Evolutionary conservation across 176 grass and related monocot genomes (phyloP).

Genomic region (Metroxylon sagu): DNA sequence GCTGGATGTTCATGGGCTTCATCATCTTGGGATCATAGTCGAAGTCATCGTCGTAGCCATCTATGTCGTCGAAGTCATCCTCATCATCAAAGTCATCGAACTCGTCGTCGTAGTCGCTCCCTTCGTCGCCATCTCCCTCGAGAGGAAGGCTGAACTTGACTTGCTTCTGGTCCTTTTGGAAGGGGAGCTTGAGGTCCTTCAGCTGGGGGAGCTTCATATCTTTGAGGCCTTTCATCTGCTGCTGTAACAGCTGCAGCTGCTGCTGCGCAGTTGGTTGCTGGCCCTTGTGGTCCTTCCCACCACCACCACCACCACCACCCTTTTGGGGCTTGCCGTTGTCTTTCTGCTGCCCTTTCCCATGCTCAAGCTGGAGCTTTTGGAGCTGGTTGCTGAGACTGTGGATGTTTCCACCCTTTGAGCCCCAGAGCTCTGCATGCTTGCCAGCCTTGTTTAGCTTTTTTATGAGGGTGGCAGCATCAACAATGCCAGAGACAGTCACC

Average conservation of each 20-base stretch:
- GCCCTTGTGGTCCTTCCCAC: too few species aligned
- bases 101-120: conserved; percentile 53
- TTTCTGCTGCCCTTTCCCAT: too few species aligned
- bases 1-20: conserved; percentile 29
- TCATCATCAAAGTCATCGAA: conserved; percentile 40
- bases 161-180: conserved; percentile 45
- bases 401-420: too few species aligned
- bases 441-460: too few species aligned
- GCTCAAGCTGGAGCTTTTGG: too few species aligned
- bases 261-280: conserved; percentile 7
- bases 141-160: conserved; percentile 40
- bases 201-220: conserved; percentile 50
- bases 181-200: conserved; percentile 53
- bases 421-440: too few species aligned
- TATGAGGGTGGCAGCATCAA: too few species aligned
- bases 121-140: conserved; percentile 17
- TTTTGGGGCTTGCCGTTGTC: too few species aligned
- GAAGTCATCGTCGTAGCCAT: conserved; percentile 31
- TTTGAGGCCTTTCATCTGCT: conserved; percentile 69
- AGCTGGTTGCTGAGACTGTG: too few species aligned
- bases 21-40: conserved; percentile 32
- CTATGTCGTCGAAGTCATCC: conserved; percentile 34
- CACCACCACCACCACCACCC: too few species aligned
- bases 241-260: conserved; percentile 50
- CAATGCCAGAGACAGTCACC: too few species aligned